Base-by-base conservation (phyloP, 352 stramenopile genomes). In the Halophytophthora batemanensis region DNA sequence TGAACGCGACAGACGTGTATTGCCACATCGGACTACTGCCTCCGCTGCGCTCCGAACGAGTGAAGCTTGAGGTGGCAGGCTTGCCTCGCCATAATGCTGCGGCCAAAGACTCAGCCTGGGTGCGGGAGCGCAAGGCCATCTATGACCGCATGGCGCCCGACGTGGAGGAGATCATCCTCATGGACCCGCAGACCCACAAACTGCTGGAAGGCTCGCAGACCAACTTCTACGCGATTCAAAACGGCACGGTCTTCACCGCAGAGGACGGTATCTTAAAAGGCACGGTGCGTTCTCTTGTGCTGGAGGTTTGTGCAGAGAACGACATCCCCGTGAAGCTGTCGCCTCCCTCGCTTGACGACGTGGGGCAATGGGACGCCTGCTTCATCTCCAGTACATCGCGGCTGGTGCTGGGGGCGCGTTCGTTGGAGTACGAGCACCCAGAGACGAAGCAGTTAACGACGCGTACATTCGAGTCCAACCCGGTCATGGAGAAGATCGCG, bases 341-440 rank as follows among this genome's bases (percentile, higher is more conserved):
- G 13, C 73, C 82, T 25, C 82, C 82, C 7, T 59, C 50, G 18
- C 58, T 93, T 13, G 65, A 83, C 25, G 56, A 71, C 10, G 59
- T 90, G 1, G 66, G 80, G 14, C 50, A 66, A 35, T 93, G 82
- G 82, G 69, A 89, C 41, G 81, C 64, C 3, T 90, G 80, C 46
- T 93, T 93, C 51, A 85, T 93, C 50, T 90, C 82, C 25, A 93
- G 82, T 49, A 93, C 82, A 35, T 91, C 82, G 22, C 79, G 82
- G 3, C 54, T 93, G 33, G 77, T 91, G n/a, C 55, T 93, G 10
- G 74, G 75, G 36, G 75, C 76, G 2, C 44, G 59, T 18, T 74
- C 59, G 11, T 44, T 90, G 31, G 57, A 86, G 35, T 90, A 76
- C 53, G 59, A 74, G 15, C 39, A 86, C 23, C 65, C 61, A 6